These are phyloP conservation scores for Pseudogymnoascus sp. DNA, from an alignment of 2,329 filamentous ascomycete genomes.

Conservation along the genomic window DNA sequence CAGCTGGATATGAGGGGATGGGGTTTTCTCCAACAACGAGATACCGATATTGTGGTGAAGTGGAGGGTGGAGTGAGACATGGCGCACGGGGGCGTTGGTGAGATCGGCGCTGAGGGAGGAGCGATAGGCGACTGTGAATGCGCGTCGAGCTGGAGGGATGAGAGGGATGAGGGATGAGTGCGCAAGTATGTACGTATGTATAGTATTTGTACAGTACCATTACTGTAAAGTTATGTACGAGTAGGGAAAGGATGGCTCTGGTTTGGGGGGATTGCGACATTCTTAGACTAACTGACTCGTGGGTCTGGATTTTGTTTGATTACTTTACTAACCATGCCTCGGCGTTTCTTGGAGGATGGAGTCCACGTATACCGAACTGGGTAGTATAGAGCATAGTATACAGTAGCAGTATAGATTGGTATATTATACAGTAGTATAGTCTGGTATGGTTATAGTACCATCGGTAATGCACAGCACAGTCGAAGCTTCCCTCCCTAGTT, in stretches of 20 bases:
- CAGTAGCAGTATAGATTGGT: not conserved
- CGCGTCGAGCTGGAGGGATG: not conserved
- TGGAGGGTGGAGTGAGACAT: constrained; percentile 2
- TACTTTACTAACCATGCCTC: not conserved
- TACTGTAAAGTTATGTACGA: not conserved
- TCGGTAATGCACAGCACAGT: not conserved
- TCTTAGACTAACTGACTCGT: not conserved
- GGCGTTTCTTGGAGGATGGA: not conserved
- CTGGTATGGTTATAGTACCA: not conserved
- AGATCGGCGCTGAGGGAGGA: not conserved
- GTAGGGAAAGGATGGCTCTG: not conserved
- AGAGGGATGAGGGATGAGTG: not conserved
- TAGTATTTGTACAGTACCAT: not conserved
- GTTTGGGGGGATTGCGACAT: not conserved
- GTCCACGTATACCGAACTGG: not conserved
- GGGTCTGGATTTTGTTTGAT: not conserved
- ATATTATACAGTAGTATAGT: not conserved
- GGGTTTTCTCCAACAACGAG: not conserved
- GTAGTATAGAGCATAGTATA: not conserved
- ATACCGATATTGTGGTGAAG: not conserved
- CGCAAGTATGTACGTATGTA: not conserved
- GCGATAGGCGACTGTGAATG: not conserved
- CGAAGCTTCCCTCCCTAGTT: not conserved
- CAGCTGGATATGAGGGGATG: not conserved
- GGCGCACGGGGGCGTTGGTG: not conserved